Conservation (phyloP, 352 stramenopile species). For the Phytophthora ramorum region DNA sequence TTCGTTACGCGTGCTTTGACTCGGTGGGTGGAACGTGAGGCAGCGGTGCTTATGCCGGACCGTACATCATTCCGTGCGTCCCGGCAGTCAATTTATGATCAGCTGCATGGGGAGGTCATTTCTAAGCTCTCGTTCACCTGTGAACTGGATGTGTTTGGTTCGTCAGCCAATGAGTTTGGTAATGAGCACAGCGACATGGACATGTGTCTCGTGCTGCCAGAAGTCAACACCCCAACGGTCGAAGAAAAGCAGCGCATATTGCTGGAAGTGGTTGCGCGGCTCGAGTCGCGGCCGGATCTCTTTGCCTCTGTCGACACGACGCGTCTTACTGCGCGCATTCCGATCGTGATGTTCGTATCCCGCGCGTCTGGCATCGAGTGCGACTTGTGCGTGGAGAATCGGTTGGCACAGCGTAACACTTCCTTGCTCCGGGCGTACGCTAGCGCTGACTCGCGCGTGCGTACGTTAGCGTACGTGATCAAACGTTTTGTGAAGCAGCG, state of each 20-base stretch:
- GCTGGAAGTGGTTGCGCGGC: conserved; percentile 55
- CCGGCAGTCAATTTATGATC: conserved; percentile 76
- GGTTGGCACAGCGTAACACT: conserved; percentile 97
- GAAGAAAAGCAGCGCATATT: conserved; percentile 82
- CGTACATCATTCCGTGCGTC: conserved; percentile 58
- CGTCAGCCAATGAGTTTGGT: conserved; percentile 97
- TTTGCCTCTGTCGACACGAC: conserved; percentile 78
- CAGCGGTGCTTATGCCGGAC: conserved; percentile 68
- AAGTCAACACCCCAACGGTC: conserved; percentile 25
- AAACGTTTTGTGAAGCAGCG: conserved; percentile 86
- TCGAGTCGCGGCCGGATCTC: conserved; percentile 68
- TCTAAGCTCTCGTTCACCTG: conserved; percentile 59
- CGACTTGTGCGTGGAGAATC: conserved; percentile 95
- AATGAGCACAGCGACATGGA: conserved; percentile 93
- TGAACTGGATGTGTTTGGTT: conserved; percentile 94
- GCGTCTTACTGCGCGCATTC: conserved; percentile 95
- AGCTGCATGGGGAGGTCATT: conserved; percentile 66
- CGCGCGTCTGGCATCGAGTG: conserved; percentile 70
- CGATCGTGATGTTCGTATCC: conserved; percentile 98
- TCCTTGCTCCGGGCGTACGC: conserved; percentile 94
- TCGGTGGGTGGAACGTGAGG: conserved; percentile 58
- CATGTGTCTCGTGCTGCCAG: conserved; percentile 89
- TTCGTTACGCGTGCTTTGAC: conserved; percentile 60
- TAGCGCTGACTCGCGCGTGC: conserved; percentile 75
- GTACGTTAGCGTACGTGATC: conserved; percentile 79